Evolutionary conservation across 768 basidiomycete species (phyloP), one percentile per base, ranked within the genome.

Genomic region (Agaricus subrufescens): DNA sequence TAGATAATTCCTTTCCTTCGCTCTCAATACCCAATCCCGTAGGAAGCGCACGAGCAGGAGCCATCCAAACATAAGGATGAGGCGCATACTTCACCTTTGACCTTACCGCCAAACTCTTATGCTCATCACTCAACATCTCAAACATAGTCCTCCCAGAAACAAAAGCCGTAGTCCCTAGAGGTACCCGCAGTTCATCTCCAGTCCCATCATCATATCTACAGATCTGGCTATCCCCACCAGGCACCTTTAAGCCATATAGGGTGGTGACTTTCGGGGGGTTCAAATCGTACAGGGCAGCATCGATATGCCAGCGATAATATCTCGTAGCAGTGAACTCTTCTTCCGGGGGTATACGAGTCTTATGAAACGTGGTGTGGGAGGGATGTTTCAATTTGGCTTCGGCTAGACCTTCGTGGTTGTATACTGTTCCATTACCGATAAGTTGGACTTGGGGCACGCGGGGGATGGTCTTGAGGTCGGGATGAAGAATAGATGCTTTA

Each of bases 221-320:
- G 1, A 71, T 75, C 75, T 94, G 91, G 3, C 57, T 61, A 4
- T 73, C 67, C 3, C 89, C 91, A 19, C 74, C 54, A 1, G 92
- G 92, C 0, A 92, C 85, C 4, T 62, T 73, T 58, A 94, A 75
- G 1, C 85, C 89, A 62, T 91, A 92, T 11, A 94, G 80, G 1
- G 90, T 89, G 4, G 92, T 94, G 30, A 88, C 90, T 59, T 79
- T 85, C 4, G 91, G 89, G 15, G 88, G 88, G 8, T 80, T 79
- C 6, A 86, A 75, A 56, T 86, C 83, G 65, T 89, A 89, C 26
- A 91, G 68, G 1, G 90, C 90, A 1, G 93, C 91, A 61, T 94
- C 92, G 68, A 94, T 93, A 67, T 94, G 90, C 91, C 91, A 93
- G 53, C 91, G 77, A 67, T 91, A 93, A 75, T 88, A 94, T 27